Percentiles rank a stretch among this genome's conserved stretches.
phyloP scores from a whole-genome alignment of 306 rosid species.

The Pyrus communis region DNA sequence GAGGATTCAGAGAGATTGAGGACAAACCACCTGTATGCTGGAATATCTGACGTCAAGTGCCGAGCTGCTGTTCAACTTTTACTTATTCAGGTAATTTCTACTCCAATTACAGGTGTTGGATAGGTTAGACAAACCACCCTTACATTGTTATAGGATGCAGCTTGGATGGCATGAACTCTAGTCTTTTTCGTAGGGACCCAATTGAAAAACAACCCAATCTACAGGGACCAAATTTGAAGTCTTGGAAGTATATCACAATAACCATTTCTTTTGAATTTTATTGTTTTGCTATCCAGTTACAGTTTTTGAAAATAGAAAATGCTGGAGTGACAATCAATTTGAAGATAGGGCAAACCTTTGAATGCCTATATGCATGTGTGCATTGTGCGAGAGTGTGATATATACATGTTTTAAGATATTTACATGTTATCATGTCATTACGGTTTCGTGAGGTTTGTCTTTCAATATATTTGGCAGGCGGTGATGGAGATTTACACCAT shows the following conservation, averaged over 20 bases:
- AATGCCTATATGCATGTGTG: background rate
- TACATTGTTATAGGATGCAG: background rate
- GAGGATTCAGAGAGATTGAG: constrained; percentile 42
- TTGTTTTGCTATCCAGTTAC: background rate
- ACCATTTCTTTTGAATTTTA: background rate
- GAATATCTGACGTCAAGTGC: constrained; percentile 70
- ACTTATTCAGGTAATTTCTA: constrained; percentile 76
- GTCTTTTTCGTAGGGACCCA: background rate
- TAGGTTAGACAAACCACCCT: too few relatives aligned
- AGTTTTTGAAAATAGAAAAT: background rate
- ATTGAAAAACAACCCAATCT: background rate
- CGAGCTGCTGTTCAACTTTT: constrained; percentile 96
- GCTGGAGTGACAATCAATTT: background rate
- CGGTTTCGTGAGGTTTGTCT: background rate
- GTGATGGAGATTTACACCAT: constrained; percentile 85
- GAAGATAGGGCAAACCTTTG: background rate
- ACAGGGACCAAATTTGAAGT: background rate
- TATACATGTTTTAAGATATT: background rate
- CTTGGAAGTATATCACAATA: background rate
- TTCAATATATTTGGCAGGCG: constrained; percentile 60
- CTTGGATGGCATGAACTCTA: background rate
- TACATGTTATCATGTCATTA: background rate
- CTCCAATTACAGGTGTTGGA: background rate
- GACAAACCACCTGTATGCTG: constrained; percentile 40
- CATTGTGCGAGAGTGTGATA: background rate